A percentile compares a stretch with the other conserved stretches of the same genome.
phyloP scores from a whole-genome alignment of 805 yeast genomes.

The Candida oleophila region DNA sequence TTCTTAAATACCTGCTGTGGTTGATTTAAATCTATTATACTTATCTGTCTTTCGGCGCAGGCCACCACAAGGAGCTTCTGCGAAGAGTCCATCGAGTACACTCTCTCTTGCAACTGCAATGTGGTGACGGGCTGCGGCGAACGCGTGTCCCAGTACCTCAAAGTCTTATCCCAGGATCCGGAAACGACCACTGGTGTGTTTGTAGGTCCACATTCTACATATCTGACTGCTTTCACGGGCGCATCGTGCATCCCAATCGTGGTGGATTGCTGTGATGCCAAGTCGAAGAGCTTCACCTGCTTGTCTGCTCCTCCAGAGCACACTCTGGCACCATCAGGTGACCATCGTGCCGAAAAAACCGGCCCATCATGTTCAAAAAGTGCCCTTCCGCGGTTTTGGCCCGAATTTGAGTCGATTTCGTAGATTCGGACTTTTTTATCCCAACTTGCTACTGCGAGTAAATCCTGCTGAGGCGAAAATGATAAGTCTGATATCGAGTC shows the following conservation, averaged over 20 bases:
- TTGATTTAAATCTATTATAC: constrained; percentile 72
- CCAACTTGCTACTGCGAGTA: constrained; percentile 85
- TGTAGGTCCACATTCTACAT: constrained; percentile 81
- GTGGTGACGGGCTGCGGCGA: constrained; percentile 80
- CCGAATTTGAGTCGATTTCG: constrained; percentile 71
- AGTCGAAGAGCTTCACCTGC: constrained; percentile 78
- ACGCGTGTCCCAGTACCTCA: constrained; percentile 93
- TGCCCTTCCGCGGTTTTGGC: constrained; percentile 85
- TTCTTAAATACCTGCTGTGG: constrained; percentile 83
- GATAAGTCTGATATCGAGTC: constrained; percentile 83
- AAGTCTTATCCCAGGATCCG: constrained; percentile 96
- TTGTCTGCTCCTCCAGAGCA: constrained; percentile 83
- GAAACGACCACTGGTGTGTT: constrained; percentile 81
- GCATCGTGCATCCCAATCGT: constrained; percentile 87
- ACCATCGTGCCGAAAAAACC: constrained; percentile 79
- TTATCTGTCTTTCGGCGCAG: constrained; percentile 85
- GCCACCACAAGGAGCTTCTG: constrained; percentile 87
- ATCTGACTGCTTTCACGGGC: constrained; percentile 71
- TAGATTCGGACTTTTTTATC: constrained; percentile 92
- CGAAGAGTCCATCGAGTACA: constrained; percentile 81
- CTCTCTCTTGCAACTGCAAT: constrained; percentile 83
- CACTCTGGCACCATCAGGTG: constrained; percentile 82
- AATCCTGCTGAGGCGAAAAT: constrained; percentile 85
- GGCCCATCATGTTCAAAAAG: constrained; percentile 89
- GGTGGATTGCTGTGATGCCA: constrained; percentile 75